These are phyloP conservation scores for Cinchona pubescens DNA, from an alignment of 257 asterid genomes.

Conservation along the genomic window DNA sequence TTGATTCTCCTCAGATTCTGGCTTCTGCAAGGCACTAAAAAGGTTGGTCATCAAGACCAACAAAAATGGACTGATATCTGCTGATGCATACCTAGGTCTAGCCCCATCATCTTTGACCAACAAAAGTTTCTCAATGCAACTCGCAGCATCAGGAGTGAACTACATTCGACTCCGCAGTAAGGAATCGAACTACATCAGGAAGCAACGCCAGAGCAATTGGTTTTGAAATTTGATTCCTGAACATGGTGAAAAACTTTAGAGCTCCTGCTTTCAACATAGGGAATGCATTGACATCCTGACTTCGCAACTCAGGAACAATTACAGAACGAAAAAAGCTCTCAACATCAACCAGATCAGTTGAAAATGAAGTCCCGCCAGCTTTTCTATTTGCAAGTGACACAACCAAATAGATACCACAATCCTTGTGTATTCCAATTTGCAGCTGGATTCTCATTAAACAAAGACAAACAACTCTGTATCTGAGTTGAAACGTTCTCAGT, in stretches of 20 bases:
- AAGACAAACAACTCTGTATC: constrained; percentile 59
- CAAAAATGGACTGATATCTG: constrained; percentile 69
- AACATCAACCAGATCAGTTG: constrained; percentile 87
- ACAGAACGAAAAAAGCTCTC: constrained; percentile 76
- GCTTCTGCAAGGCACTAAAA: constrained; percentile 73
- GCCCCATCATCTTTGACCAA: constrained; percentile 82
- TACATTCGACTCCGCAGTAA: constrained; percentile 69
- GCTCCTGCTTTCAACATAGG: constrained; percentile 95
- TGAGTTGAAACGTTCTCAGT: constrained; percentile 67
- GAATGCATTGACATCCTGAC: constrained; percentile 64
- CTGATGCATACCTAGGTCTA: constrained; percentile 62
- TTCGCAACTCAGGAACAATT: constrained; percentile 82
- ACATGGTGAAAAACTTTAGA: constrained; percentile 85
- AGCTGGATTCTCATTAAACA: constrained; percentile 65
- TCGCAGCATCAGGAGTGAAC: constrained; percentile 97
- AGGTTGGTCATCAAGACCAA: constrained; percentile 71
- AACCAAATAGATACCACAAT: constrained; percentile 86
- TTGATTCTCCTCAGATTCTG: constrained; percentile 95
- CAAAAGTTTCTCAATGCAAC: constrained; percentile 89
- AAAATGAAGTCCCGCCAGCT: constrained; percentile 69
- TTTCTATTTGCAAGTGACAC: constrained; percentile 85
- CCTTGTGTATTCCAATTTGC: constrained; percentile 92
- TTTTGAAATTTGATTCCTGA: constrained; percentile 76
- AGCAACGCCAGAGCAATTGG: constrained; percentile 62
- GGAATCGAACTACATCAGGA: constrained; percentile 76